Percentiles rank a stretch among this genome's conserved stretches.
Conservation (phyloP, 768 basidiomycete genomes). For the Clathrus columnatus region DNA sequence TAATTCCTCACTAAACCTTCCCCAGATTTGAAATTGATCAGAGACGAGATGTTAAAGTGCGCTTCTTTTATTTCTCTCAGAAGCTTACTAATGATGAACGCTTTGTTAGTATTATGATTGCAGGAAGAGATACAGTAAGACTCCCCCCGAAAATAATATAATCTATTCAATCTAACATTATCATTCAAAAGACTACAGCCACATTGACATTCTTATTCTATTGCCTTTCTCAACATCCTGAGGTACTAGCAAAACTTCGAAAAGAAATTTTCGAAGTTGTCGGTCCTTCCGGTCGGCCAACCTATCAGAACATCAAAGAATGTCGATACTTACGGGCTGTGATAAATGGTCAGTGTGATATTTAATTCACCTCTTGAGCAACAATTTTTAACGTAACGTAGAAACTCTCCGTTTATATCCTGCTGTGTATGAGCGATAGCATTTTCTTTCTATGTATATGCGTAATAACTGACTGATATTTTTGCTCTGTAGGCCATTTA, state of each 20-base stretch:
- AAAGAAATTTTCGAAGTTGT: conserved; percentile 48
- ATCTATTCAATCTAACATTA: not conserved
- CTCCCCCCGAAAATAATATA: conserved; percentile 7
- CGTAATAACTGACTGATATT: conserved; percentile 8
- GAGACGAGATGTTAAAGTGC: conserved; percentile 15
- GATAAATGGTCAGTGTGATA: conserved; percentile 41
- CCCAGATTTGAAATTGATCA: conserved; percentile 9
- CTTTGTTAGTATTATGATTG: conserved; percentile 15
- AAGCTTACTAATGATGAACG: not conserved
- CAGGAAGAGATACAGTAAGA: conserved; percentile 17
- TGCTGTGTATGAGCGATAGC: conserved; percentile 20
- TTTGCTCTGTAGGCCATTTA: conserved; percentile 19
- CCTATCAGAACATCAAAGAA: conserved; percentile 46
- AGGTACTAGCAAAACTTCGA: conserved; percentile 38
- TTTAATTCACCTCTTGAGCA: not conserved
- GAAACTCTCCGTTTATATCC: conserved; percentile 36
- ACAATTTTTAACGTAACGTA: conserved; percentile 10
- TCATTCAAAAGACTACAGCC: conserved; percentile 21
- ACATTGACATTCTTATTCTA: conserved; percentile 31
- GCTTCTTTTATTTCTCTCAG: not conserved
- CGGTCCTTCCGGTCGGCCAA: conserved; percentile 39
- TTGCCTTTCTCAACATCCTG: conserved; percentile 43
- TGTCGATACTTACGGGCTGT: conserved; percentile 61
- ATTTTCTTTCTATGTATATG: not conserved
- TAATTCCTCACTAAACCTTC: not conserved